Evolutionary conservation across 306 rosid species (phyloP).

Genomic region (Prinsepia uniflora): DNA sequence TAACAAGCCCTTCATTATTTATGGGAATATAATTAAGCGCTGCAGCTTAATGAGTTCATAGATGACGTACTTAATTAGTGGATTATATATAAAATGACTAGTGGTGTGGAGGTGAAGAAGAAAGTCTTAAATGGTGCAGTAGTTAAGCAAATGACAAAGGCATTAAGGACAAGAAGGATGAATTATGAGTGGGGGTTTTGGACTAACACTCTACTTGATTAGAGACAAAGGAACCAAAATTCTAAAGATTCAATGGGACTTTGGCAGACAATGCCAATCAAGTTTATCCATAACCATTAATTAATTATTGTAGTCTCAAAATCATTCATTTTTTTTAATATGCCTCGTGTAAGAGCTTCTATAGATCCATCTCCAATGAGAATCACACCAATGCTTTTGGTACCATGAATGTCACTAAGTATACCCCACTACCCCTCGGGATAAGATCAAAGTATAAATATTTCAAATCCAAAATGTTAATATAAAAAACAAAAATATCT

Average conservation of each 20-base stretch:
- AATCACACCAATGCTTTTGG: slow-evolving; percentile 23
- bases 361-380: slow-evolving; percentile 19
- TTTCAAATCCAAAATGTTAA: too few species aligned
- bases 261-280: slow-evolving; percentile 25
- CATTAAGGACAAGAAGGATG: slow-evolving; percentile 4
- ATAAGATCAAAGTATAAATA: too few species aligned
- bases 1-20: slow-evolving; percentile 1
- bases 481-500: too few species aligned
- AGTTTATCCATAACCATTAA: slow-evolving; percentile 15
- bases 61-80: neutral
- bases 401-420: neutral
- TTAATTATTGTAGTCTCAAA: neutral
- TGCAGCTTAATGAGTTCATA: neutral
- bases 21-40: neutral
- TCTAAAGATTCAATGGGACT: slow-evolving; percentile 15
- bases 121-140: neutral
- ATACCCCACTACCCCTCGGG: neutral
- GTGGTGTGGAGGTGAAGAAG: neutral
- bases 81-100: slow-evolving; percentile 13
- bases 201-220: slow-evolving; percentile 23
- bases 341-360: slow-evolving; percentile 9
- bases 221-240: slow-evolving; percentile 32
- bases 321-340: neutral
- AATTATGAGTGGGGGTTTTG: slow-evolving; percentile 21
- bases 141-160: neutral